Evolutionary conservation across 169 alveolate genomes (phyloP).

Genomic region (Plasmodium ovale): DNA sequence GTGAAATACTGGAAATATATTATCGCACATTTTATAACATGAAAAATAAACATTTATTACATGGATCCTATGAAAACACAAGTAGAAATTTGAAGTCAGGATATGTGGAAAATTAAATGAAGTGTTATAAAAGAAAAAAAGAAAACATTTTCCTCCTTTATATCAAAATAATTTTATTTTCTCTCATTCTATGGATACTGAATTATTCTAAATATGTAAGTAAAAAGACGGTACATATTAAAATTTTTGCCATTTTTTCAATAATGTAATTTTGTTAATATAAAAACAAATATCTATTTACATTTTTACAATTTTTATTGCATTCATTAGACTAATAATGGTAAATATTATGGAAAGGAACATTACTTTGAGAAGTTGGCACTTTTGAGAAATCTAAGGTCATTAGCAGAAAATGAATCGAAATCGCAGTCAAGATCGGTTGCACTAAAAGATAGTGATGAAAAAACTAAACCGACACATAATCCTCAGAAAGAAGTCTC

Average conservation of each 20-base stretch:
- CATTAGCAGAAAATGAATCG: slow-evolving; percentile 7
- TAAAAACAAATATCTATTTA: background rate
- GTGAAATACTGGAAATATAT: background rate
- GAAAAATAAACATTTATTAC: slow-evolving; percentile 6
- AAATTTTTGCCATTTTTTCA: background rate
- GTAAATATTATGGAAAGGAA: background rate
- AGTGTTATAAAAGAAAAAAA: slow-evolving; percentile 8
- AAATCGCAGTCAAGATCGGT: too few species aligned
- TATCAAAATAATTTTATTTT: background rate
- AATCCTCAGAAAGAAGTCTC: too few species aligned
- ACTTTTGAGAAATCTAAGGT: slow-evolving; percentile 2
- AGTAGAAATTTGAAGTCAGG: background rate
- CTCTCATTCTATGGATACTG: background rate
- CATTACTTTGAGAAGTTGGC: background rate
- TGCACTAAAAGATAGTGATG: background rate
- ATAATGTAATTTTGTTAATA: background rate
- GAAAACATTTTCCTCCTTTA: slow-evolving; percentile 4
- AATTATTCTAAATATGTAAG: background rate
- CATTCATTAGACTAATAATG: background rate
- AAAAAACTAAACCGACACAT: background rate
- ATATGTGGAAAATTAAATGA: slow-evolving; percentile 14
- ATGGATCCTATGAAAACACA: background rate
- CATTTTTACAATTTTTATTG: background rate
- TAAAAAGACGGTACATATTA: background rate
- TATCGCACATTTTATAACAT: background rate